Evolutionary conservation across 345 rosid species (phyloP), one percentile per base, ranked within the genome.

Genomic region (Cardamine chenopodiifolia): DNA sequence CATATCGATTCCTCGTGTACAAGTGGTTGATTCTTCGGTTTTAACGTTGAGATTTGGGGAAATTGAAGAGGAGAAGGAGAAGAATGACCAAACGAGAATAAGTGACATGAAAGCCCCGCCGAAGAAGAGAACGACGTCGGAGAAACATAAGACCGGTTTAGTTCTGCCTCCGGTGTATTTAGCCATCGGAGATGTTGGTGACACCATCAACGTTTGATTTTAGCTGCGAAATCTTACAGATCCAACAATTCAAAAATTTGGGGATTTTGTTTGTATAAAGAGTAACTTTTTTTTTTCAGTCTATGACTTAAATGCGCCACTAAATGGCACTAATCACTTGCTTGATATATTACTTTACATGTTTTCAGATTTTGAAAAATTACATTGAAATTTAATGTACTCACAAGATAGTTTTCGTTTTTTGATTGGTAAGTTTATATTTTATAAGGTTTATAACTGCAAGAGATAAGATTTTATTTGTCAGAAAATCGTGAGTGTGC

Each of bases 51-150:
- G 32, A 25, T 44, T 68, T 14, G 68, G 70, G 8, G 76, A 15
- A 18, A 83, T 74, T 60, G 56, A 73, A 32, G 83, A 74, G 62
- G 83, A 74, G 67, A 80, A 82, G 17, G 88, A 85, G 80, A 90
- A 87, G 78, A 85, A 82, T 44, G 92, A 87, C 90, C 89, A 85
- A 1, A 95, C 81, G 17, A 95, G 73, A 1, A 95, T 55, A 14
- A 89, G 80, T 23, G 89, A 86, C 64, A 86, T 69, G 11, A 89
- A 74, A n/a, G 85, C 93, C 12, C 87, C 88, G n/a, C 85, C 90
- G 22, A 91, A 76, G 75, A 81, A 90, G 66, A 85, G 79, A 73
- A 76, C 86, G 17, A 60, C 82, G 39, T 90, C 96, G 37, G 79
- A 42, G 79, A 81, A 17, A 67, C 79, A 61, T 49, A 73, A 7